These are phyloP conservation scores for Oxytropis ochrocephala DNA, from an alignment of 306 rosid genomes.

Conservation along the genomic window DNA sequence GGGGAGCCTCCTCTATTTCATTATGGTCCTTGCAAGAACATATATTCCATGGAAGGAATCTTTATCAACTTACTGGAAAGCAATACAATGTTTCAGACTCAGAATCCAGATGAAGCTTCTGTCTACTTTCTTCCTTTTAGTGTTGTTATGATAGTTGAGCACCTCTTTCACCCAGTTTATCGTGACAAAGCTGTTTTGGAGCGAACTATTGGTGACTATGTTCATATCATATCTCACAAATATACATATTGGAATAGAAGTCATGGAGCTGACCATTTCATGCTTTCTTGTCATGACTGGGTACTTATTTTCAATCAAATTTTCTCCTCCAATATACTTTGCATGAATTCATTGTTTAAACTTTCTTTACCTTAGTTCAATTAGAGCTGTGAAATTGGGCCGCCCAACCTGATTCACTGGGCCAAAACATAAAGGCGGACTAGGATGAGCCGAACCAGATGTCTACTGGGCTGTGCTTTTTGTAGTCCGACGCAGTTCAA, in stretches of 20 bases:
- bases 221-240: constrained; percentile 36
- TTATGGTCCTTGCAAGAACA: constrained; percentile 56
- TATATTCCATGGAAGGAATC: constrained; percentile 63
- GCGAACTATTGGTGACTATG: constrained; percentile 53
- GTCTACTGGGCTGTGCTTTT: too few relatives aligned
- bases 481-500: too few relatives aligned
- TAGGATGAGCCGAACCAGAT: too few relatives aligned
- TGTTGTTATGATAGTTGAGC: constrained; percentile 48
- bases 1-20: constrained; percentile 65
- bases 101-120: constrained; percentile 45
- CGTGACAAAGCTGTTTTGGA: constrained; percentile 55
- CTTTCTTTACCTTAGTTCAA: too few relatives aligned
- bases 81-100: constrained; percentile 33
- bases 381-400: too few relatives aligned
- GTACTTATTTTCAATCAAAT: constrained; percentile 22
- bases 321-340: not conserved
- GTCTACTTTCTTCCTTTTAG: constrained; percentile 63
- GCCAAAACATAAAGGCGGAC: too few relatives aligned
- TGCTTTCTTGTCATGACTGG: constrained; percentile 69
- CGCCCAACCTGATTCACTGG: too few relatives aligned
- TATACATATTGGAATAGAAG: constrained; percentile 60
- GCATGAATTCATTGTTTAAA: not conserved
- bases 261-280: constrained; percentile 62
- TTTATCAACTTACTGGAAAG: constrained; percentile 47
- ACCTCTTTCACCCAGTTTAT: constrained; percentile 46